Evolutionary conservation across 768 basidiomycete genomes (phyloP).

Genomic region (Myochromella boudieri): DNA sequence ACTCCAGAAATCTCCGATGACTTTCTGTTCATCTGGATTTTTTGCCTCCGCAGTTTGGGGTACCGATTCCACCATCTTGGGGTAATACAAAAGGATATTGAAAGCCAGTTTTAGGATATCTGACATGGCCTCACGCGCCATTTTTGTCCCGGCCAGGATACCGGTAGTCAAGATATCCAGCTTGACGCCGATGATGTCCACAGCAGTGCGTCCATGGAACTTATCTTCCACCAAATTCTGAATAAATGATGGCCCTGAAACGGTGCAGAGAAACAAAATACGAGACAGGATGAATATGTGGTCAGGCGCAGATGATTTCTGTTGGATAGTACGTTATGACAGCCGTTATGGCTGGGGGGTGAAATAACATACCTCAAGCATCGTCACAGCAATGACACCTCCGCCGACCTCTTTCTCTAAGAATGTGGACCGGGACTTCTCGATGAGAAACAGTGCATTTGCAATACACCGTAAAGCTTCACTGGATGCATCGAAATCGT

Average conservation of each 20-base stretch:
- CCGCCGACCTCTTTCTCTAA: slow-evolving; percentile 61
- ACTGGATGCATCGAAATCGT: slow-evolving; percentile 56
- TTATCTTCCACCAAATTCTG: slow-evolving; percentile 66
- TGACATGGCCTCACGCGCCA: slow-evolving; percentile 70
- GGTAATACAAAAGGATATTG: slow-evolving; percentile 80
- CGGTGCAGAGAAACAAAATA: slow-evolving; percentile 74
- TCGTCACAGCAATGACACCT: slow-evolving; percentile 50
- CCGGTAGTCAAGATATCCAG: slow-evolving; percentile 54
- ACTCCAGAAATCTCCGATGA: slow-evolving; percentile 78
- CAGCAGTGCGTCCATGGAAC: slow-evolving; percentile 51
- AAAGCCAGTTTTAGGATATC: slow-evolving; percentile 86
- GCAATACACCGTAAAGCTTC: slow-evolving; percentile 79
- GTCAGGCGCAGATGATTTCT: slow-evolving; percentile 66
- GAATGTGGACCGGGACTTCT: slow-evolving; percentile 57
- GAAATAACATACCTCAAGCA: slow-evolving; percentile 54
- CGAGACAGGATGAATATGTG: slow-evolving; percentile 74
- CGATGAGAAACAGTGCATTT: slow-evolving; percentile 74
- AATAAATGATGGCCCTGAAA: slow-evolving; percentile 50
- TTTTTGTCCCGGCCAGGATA: slow-evolving; percentile 49
- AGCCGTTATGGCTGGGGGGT: not conserved
- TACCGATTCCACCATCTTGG: slow-evolving; percentile 57
- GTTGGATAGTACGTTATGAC: slow-evolving; percentile 13
- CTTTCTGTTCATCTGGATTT: slow-evolving; percentile 36
- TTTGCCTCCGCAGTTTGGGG: slow-evolving; percentile 32
- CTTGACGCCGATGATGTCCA: slow-evolving; percentile 62